These are phyloP conservation scores for Beauveria medogensis DNA, from an alignment of 2,329 filamentous ascomycete genomes.

Conservation along the genomic window DNA sequence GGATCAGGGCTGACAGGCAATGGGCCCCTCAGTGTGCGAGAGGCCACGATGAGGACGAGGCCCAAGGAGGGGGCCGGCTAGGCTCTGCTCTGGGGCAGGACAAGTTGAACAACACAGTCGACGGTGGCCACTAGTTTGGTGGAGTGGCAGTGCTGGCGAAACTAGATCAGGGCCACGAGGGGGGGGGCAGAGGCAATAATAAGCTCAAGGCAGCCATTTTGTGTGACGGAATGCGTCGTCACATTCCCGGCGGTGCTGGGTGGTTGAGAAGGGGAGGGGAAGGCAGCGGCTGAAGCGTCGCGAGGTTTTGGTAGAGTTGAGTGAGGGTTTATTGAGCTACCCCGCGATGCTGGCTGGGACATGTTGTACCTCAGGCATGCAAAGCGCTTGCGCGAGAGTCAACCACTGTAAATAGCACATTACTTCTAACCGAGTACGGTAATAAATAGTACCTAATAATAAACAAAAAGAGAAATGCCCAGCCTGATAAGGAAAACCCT, in stretches of 20 bases:
- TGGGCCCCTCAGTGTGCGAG: neutral
- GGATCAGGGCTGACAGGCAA: neutral
- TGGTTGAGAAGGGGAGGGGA: neutral
- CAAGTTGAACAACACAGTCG: neutral
- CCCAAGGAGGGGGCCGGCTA: neutral
- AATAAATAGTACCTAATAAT: neutral
- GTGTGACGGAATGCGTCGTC: slow-evolving; percentile 5
- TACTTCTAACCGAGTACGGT: too few species aligned
- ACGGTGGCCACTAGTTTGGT: slow-evolving; percentile 5
- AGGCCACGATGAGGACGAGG: neutral
- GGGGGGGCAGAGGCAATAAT: neutral
- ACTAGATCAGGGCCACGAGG: slow-evolving; percentile 1
- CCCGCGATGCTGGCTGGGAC: slow-evolving; percentile 1
- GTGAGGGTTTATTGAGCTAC: neutral
- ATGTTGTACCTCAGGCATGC: neutral
- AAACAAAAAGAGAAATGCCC: neutral
- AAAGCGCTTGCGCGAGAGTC: neutral
- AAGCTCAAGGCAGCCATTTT: neutral
- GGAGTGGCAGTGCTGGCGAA: slow-evolving; percentile 7
- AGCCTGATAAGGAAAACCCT: neutral
- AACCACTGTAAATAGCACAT: neutral
- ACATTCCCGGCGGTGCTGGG: neutral
- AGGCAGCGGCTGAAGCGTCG: neutral
- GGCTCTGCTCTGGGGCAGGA: neutral
- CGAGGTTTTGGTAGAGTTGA: neutral